Evolutionary conservation across 1,139 yeast species (phyloP).

Genomic region (Yamadazyma sp.): DNA sequence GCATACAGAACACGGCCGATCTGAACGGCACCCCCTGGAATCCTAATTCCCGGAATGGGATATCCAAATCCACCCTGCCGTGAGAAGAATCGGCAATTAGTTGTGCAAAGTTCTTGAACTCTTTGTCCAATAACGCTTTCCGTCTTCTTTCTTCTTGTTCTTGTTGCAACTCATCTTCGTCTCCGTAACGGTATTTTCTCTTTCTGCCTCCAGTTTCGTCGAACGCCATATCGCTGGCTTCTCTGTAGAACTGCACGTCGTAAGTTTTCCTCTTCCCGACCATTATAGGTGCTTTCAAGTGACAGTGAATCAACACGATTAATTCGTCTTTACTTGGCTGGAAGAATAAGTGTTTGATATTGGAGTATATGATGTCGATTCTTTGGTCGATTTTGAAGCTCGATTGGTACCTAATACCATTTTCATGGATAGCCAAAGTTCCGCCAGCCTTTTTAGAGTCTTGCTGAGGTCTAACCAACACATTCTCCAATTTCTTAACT

Average conservation of each 20-base stretch:
- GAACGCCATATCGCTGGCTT: constrained; percentile 93
- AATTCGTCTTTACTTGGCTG: constrained; percentile 96
- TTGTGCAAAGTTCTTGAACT: constrained; percentile 87
- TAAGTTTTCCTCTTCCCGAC: constrained; percentile 94
- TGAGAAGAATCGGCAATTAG: constrained; percentile 84
- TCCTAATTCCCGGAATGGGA: constrained; percentile 94
- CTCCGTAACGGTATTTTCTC: constrained; percentile 90
- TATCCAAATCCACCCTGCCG: constrained; percentile 81
- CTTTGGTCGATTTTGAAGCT: constrained; percentile 78
- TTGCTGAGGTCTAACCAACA: constrained; percentile 92
- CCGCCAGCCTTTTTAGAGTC: constrained; percentile 96
- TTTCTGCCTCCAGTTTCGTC: constrained; percentile 97
- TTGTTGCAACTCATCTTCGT: constrained; percentile 97
- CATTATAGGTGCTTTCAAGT: constrained; percentile 88
- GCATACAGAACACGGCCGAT: constrained; percentile 93
- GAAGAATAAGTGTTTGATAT: constrained; percentile 89
- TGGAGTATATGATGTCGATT: constrained; percentile 85
- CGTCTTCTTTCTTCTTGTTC: constrained; percentile 98
- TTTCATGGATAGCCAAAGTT: constrained; percentile 86
- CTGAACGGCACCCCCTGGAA: constrained; percentile 97
- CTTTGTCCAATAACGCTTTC: constrained; percentile 87
- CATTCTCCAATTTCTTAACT: constrained; percentile 82
- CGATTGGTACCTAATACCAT: constrained; percentile 92
- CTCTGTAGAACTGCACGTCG: constrained; percentile 95
- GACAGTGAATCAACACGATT: constrained; percentile 89